These are phyloP conservation scores for Phytophthora brassicae DNA, from an alignment of 352 stramenopile species.

Conservation along the genomic window DNA sequence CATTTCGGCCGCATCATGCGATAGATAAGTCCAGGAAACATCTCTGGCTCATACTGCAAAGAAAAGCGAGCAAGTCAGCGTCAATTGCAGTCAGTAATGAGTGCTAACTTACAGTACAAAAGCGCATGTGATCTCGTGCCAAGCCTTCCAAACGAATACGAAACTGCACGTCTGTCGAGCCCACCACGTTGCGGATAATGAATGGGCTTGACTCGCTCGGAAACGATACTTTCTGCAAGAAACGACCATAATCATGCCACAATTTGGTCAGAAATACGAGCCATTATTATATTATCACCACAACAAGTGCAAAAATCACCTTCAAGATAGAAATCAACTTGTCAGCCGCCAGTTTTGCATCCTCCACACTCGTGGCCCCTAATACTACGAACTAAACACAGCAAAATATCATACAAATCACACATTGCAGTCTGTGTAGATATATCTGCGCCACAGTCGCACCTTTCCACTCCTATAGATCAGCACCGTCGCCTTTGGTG, in stretches of 20 bases:
- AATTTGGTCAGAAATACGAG: neutral
- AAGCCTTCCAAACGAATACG: slow-evolving; percentile 78
- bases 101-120: slow-evolving; percentile 56
- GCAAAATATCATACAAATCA: neutral
- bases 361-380: slow-evolving; percentile 41
- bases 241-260: neutral
- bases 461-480: slow-evolving; percentile 75
- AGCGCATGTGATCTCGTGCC: slow-evolving; percentile 52
- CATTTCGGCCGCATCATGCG: slow-evolving; percentile 95
- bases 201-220: slow-evolving; percentile 48
- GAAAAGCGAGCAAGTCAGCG: neutral
- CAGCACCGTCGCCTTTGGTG: slow-evolving; percentile 55
- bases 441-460: neutral
- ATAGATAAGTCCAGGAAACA: slow-evolving; percentile 99
- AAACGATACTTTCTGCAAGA: slow-evolving; percentile 60
- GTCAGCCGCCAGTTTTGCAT: slow-evolving; percentile 46
- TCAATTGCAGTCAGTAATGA: neutral
- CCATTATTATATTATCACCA: neutral
- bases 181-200: slow-evolving; percentile 85
- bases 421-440: too few relatives aligned
- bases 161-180: slow-evolving; percentile 91
- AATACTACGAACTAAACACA: slow-evolving; percentile 62
- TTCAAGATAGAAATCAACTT: slow-evolving; percentile 66
- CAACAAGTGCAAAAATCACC: slow-evolving; percentile 16
- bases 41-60: slow-evolving; percentile 96